Conservation (phyloP, 495 filamentous ascomycete genomes). For the Acidomyces sp. region DNA sequence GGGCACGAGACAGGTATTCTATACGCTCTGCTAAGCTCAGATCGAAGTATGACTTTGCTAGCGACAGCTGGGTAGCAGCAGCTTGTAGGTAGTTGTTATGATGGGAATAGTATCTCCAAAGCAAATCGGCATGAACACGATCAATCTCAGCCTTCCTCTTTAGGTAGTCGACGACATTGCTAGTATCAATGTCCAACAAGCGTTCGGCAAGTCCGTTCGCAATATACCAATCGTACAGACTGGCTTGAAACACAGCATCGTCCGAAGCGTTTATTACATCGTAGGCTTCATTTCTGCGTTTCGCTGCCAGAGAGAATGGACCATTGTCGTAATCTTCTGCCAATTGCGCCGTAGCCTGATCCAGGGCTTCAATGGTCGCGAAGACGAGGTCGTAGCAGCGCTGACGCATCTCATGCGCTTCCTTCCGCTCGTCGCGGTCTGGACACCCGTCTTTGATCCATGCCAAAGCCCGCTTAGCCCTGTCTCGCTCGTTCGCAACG, state of each 20-base stretch:
- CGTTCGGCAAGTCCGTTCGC: conserved; percentile 67
- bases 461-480: conserved; percentile 63
- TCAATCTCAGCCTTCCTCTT: conserved; percentile 53
- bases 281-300: conserved; percentile 75
- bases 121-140: conserved; percentile 69
- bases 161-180: conserved; percentile 77
- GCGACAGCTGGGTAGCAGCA: conserved; percentile 67
- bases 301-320: conserved; percentile 56
- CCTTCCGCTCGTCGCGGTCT: conserved; percentile 51
- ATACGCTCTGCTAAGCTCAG: conserved; percentile 68
- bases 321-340: conserved; percentile 61
- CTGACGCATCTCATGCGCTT: conserved; percentile 55
- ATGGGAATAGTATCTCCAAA: conserved; percentile 80
- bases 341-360: conserved; percentile 48
- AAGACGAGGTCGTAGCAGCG: conserved; percentile 75
- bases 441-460: conserved; percentile 58
- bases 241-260: conserved; percentile 87
- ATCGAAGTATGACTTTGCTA: conserved; percentile 67
- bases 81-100: conserved; percentile 69
- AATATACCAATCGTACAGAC: conserved; percentile 95
- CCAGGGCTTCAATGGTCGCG: conserved; percentile 60
- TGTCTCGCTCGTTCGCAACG: conserved; percentile 69
- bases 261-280: conserved; percentile 67
- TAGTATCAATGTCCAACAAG: conserved; percentile 67
- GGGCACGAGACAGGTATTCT: conserved; percentile 75